Percentiles rank a stretch among this genome's conserved stretches.
Conservation (phyloP, 2,329 filamentous ascomycete genomes). For the Diaporthe amygdali region DNA sequence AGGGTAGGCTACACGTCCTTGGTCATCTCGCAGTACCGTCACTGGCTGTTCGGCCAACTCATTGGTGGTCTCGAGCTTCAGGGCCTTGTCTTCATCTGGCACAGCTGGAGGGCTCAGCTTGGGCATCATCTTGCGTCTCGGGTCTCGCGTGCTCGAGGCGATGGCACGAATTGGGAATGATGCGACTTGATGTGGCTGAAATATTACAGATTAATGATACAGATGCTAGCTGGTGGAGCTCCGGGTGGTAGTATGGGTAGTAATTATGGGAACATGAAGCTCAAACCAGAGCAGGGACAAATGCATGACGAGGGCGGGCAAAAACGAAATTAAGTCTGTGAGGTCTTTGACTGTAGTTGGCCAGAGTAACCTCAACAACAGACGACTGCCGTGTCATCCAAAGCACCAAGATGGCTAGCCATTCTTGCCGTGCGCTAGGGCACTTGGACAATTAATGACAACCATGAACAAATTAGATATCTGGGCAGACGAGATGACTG, state of each 20-base stretch:
- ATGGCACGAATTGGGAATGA: neutral
- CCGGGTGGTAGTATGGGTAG: neutral
- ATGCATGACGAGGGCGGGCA: neutral
- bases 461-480: neutral
- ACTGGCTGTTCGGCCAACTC: constrained; percentile 31
- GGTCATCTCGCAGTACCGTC: constrained; percentile 37
- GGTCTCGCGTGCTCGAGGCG: neutral
- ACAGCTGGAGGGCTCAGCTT: neutral
- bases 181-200: neutral
- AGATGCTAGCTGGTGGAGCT: neutral
- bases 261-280: neutral
- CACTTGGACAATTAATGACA: neutral
- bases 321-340: neutral
- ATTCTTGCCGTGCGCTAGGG: neutral
- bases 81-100: constrained; percentile 6
- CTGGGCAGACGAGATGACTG: constrained; percentile 3
- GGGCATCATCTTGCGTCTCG: constrained; percentile 11
- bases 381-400: neutral
- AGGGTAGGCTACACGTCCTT: constrained; percentile 39
- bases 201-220: neutral
- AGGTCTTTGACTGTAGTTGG: neutral
- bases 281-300: too few relatives aligned
- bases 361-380: neutral
- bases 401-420: neutral
- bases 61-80: constrained; percentile 35